phyloP scores from a whole-genome alignment of 352 stramenopile genomes.

The Albugo laibachii region DNA sequence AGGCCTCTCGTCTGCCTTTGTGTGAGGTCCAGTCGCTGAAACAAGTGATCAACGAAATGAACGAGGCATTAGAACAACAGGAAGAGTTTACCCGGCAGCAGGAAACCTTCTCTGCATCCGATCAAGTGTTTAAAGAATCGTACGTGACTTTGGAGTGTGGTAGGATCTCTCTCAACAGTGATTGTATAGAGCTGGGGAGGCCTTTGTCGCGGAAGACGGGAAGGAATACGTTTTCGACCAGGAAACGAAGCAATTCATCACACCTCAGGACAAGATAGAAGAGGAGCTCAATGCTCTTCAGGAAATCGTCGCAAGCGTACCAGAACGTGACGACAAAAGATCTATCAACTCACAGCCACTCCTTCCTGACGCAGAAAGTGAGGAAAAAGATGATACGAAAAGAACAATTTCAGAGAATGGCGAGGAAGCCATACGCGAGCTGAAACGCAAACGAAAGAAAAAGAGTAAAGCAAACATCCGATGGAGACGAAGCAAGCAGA shows the following conservation, averaged over 20 bases:
- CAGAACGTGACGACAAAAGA: conserved; percentile 17
- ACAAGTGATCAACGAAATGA: conserved; percentile 50
- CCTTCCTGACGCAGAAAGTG: neutral
- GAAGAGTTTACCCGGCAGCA: conserved; percentile 22
- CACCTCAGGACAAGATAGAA: conserved; percentile 50
- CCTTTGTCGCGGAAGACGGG: conserved; percentile 30
- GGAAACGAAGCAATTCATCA: conserved; percentile 43
- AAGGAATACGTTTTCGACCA: conserved; percentile 50
- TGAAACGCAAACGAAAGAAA: conserved; percentile 31
- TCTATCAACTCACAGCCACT: conserved; percentile 20
- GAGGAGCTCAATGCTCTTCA: conserved; percentile 39
- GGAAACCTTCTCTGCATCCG: conserved; percentile 14
- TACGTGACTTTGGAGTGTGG: conserved; percentile 3
- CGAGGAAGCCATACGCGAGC: conserved; percentile 1
- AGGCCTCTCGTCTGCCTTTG: conserved; percentile 16
- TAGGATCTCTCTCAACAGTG: neutral
- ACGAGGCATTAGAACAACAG: conserved; percentile 34
- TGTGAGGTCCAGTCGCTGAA: conserved; percentile 31
- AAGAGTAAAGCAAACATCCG: conserved; percentile 69
- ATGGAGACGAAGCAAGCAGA: conserved; percentile 66
- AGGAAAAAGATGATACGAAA: neutral
- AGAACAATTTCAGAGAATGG: neutral
- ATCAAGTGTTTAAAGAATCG: conserved; percentile 36
- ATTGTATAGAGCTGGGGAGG: conserved; percentile 1
- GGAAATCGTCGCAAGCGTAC: conserved; percentile 16